Conservation (phyloP, 805 yeast genomes). For the Nakazawaea siamensis region DNA sequence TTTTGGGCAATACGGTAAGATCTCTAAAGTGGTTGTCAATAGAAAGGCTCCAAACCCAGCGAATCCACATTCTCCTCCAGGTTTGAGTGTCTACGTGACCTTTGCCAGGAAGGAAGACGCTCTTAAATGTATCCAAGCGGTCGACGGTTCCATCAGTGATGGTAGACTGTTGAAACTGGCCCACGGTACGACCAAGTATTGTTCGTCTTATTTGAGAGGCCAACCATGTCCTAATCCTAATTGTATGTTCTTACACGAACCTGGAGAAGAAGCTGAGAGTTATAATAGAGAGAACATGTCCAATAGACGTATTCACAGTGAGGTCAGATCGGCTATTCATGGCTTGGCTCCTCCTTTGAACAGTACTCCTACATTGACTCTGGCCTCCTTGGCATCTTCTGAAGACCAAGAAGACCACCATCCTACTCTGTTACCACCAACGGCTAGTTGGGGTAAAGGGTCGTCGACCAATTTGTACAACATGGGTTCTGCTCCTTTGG, state of each 20-base stretch:
- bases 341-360: conserved; percentile 24
- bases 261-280: conserved; percentile 98
- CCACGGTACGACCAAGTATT: conserved; percentile 96
- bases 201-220: conserved; percentile 92
- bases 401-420: conserved; percentile 15
- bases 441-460: conserved; percentile 59
- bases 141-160: conserved; percentile 88
- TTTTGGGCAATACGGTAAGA: conserved; percentile 98
- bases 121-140: conserved; percentile 82
- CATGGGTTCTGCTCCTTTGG: conserved; percentile 1
- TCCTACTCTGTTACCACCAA: conserved; percentile 44
- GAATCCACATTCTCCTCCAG: conserved; percentile 48
- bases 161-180: conserved; percentile 90
- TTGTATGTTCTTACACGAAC: conserved; percentile 98
- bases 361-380: conserved; percentile 9
- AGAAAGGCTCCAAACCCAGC: conserved; percentile 49
- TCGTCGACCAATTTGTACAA: conserved; percentile 10
- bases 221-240: conserved; percentile 97
- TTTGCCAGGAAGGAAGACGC: conserved; percentile 94
- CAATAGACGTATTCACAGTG: conserved; percentile 42
- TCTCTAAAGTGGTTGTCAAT: conserved; percentile 88
- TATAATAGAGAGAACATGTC: conserved; percentile 85
- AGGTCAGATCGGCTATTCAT: conserved; percentile 25
- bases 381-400: conserved; percentile 13
- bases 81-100: conserved; percentile 93